Percentiles rank a stretch among this genome's conserved stretches.
Evolutionary conservation across 2,329 filamentous ascomycete species (phyloP).

Genomic region (Paecilomyces niveus): DNA sequence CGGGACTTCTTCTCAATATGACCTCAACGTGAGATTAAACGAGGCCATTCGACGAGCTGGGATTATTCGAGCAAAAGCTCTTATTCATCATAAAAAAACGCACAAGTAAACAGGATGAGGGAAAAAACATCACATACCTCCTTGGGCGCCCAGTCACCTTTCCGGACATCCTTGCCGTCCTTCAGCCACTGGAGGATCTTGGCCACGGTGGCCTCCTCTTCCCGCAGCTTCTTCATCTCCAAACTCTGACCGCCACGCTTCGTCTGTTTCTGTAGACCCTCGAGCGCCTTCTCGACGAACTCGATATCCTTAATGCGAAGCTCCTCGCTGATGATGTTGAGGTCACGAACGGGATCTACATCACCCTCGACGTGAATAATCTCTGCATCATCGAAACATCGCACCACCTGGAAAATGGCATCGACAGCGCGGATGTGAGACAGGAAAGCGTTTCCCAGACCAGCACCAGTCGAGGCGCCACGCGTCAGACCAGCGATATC

Average conservation of each 20-base stretch:
- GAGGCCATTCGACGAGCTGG: slow-evolving; percentile 98
- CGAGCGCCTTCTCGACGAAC: slow-evolving; percentile 92
- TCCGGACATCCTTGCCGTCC: slow-evolving; percentile 86
- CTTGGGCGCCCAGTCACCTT: slow-evolving; percentile 82
- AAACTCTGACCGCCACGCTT: slow-evolving; percentile 87
- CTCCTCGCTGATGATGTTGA: slow-evolving; percentile 96
- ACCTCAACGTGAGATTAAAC: slow-evolving; percentile 63
- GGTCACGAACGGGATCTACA: slow-evolving; percentile 86
- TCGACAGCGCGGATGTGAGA: slow-evolving; percentile 98
- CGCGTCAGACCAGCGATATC: slow-evolving; percentile 96
- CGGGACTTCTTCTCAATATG: slow-evolving; percentile 78
- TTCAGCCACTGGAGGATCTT: slow-evolving; percentile 79
- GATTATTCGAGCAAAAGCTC: slow-evolving; percentile 92
- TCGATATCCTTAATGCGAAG: slow-evolving; percentile 97
- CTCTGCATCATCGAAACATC: slow-evolving; percentile 97
- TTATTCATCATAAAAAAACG: slow-evolving; percentile 87
- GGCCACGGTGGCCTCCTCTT: slow-evolving; percentile 88
- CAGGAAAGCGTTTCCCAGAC: slow-evolving; percentile 95
- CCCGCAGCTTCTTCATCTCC: slow-evolving; percentile 95
- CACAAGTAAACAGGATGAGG: slow-evolving; percentile 4
- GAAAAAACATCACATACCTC: slow-evolving; percentile 59
- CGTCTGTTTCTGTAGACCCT: slow-evolving; percentile 89
- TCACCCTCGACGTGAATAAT: slow-evolving; percentile 99
- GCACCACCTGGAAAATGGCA: slow-evolving; percentile 94
- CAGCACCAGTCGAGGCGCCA: slow-evolving; percentile 92